Conservation (phyloP, 768 basidiomycete genomes). For the Auricularia sp. region DNA sequence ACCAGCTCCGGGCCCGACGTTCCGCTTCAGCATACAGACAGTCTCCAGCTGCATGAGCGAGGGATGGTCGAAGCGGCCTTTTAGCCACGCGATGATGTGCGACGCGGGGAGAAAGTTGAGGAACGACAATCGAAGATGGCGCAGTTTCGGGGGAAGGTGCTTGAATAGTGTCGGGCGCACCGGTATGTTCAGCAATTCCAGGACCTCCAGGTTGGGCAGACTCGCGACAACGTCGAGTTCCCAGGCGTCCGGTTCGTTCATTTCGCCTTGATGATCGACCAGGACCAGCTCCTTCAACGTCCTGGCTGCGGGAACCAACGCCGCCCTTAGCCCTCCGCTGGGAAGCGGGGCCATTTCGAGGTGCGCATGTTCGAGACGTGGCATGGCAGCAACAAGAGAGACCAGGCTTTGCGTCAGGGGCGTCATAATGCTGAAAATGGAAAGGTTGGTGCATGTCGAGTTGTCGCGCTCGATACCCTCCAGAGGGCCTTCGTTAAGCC, state of each 20-base stretch:
- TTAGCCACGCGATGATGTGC: not conserved
- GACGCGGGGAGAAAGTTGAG: not conserved
- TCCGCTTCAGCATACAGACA: not conserved
- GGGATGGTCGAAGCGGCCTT: not conserved
- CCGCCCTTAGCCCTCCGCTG: not conserved
- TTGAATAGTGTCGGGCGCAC: not conserved
- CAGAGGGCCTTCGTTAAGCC: not conserved
- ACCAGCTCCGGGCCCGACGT: not conserved
- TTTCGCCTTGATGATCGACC: not conserved
- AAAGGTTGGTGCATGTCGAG: not conserved
- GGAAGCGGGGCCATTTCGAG: not conserved
- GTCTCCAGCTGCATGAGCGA: not conserved
- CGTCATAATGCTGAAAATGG: not conserved
- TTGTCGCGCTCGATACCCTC: not conserved
- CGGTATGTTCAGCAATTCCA: not conserved
- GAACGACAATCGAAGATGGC: not conserved
- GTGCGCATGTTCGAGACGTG: not conserved
- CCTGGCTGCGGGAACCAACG: not conserved
- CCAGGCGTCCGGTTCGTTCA: not conserved
- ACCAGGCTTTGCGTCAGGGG: not conserved
- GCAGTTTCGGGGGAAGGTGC: not conserved
- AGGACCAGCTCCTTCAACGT: not conserved
- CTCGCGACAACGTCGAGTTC: not conserved
- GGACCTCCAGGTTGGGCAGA: not conserved
- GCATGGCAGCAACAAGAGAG: not conserved